Conservation (phyloP, 2,329 filamentous ascomycete species). For the Lojkania enalia region DNA sequence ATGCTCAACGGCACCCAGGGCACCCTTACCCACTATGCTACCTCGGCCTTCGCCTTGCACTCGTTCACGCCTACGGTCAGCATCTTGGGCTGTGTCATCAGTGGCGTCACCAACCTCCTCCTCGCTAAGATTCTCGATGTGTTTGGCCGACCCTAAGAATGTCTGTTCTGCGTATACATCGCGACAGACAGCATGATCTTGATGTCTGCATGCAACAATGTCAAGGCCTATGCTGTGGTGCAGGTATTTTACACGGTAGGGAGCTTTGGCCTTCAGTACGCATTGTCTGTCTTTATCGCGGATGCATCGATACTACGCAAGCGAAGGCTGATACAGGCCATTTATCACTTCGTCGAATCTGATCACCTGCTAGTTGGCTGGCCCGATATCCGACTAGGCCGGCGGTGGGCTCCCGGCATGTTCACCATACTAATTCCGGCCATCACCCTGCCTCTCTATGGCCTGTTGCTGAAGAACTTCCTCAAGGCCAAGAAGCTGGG, state of each 20-base stretch:
- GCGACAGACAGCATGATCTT: slow-evolving; percentile 58
- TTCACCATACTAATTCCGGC: slow-evolving; percentile 66
- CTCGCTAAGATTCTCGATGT: slow-evolving; percentile 46
- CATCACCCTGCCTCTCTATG: slow-evolving; percentile 61
- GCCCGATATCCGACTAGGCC: slow-evolving; percentile 60
- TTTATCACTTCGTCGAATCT: slow-evolving; percentile 66
- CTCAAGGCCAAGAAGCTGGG: slow-evolving; percentile 61
- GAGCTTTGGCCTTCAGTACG: slow-evolving; percentile 60
- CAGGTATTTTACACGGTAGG: slow-evolving; percentile 69
- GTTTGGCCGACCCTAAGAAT: slow-evolving; percentile 33
- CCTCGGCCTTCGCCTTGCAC: slow-evolving; percentile 37
- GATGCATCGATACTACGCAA: slow-evolving; percentile 67
- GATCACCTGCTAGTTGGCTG: slow-evolving; percentile 65
- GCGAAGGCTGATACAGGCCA: slow-evolving; percentile 63
- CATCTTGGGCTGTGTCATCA: slow-evolving; percentile 38
- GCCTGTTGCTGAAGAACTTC: slow-evolving; percentile 60
- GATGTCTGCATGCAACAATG: slow-evolving; percentile 64
- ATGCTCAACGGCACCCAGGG: not conserved
- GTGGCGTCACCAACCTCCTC: slow-evolving; percentile 40
- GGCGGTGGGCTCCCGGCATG: slow-evolving; percentile 67
- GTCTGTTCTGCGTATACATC: not conserved
- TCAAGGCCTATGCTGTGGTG: slow-evolving; percentile 64
- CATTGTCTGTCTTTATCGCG: slow-evolving; percentile 66
- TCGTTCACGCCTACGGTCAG: slow-evolving; percentile 37
- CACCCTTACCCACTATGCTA: slow-evolving; percentile 36